A percentile compares a stretch with the other conserved stretches of the same genome.
phyloP scores from a whole-genome alignment of 805 yeast species.

The Yarrowia sp. region DNA sequence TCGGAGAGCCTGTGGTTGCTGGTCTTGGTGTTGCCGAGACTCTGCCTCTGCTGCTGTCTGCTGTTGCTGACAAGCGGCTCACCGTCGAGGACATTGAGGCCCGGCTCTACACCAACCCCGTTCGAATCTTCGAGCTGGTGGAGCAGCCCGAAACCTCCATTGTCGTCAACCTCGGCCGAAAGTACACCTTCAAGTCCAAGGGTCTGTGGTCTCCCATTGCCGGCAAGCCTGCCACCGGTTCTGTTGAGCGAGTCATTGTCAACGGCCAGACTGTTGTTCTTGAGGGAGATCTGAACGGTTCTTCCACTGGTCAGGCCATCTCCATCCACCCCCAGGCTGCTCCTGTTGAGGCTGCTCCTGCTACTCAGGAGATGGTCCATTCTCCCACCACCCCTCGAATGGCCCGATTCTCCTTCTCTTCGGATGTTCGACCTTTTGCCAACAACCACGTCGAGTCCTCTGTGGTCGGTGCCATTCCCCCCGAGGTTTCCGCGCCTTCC shows the following conservation, averaged over 20 bases:
- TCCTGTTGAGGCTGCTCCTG: slow-evolving; percentile 27
- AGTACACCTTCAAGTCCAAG: slow-evolving; percentile 41
- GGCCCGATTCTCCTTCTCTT: slow-evolving; percentile 31
- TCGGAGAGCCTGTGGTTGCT: slow-evolving; percentile 57
- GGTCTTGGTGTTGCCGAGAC: slow-evolving; percentile 80
- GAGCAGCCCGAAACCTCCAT: slow-evolving; percentile 68
- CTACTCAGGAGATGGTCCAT: slow-evolving; percentile 24
- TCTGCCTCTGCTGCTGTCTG: slow-evolving; percentile 75
- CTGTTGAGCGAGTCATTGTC: slow-evolving; percentile 82
- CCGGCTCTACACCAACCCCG: slow-evolving; percentile 78
- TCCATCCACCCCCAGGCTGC: slow-evolving; percentile 37
- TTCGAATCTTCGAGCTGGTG: slow-evolving; percentile 75
- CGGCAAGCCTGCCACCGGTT: slow-evolving; percentile 60
- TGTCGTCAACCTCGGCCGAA: slow-evolving; percentile 80
- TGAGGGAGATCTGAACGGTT: slow-evolving; percentile 69
- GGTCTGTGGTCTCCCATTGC: slow-evolving; percentile 52
- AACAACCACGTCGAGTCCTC: slow-evolving; percentile 29
- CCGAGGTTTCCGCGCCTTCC: slow-evolving; percentile 50
- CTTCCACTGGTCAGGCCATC: slow-evolving; percentile 61
- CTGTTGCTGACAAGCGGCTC: slow-evolving; percentile 69
- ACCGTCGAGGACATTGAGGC: slow-evolving; percentile 66
- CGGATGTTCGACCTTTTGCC: slow-evolving; percentile 37
- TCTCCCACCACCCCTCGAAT: slow-evolving; percentile 31
- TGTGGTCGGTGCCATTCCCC: slow-evolving; percentile 30
- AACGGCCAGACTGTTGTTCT: slow-evolving; percentile 75